Base-by-base conservation (phyloP, 139 green algal species). In the Chlorella vulgaris region DNA sequence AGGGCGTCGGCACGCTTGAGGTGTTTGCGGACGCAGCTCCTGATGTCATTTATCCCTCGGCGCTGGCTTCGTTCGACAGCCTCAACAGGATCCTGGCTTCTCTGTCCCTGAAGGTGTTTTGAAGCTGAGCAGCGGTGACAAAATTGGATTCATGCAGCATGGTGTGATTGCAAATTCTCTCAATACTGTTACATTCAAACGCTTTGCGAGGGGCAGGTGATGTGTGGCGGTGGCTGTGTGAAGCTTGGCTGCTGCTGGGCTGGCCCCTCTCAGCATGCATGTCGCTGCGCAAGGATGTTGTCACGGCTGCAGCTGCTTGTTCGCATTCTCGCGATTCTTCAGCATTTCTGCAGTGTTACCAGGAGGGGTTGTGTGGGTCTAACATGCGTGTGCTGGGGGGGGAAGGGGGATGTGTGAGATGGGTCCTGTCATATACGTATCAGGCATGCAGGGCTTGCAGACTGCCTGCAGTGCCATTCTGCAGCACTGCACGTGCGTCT, bases 1-100 rank as follows among this genome's bases (percentile, higher is more conserved):
- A 98, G 84, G 96, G 95, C 13, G 77, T 62, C 42, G 88, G 95
- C 69, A 96, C 91, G 84, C 85, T 99, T 55, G 93, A 99, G 81
- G 89, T 99, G 7, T 99, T 96, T 86, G 91, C 94, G 8, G 84
- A 94, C 35, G 60, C 80, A 0, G 38, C 67, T 1, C 7, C 81
- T 10, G 94, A 98, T 77, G 74, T n/a, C 0, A 89, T 97, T 19
- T 99, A 98, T 77, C 90, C 91, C 0, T 83, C 89, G 0, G 85
- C 96, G 6, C 83, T 98, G 15, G 89, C 93, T 8, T 94, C 95
- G 1, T 90, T 99, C 55, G 86, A 91, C 43, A 94, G 90, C 71
- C 93, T 99, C 80, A 85, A n/a, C n/a, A n/a, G n/a, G n/a, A n/a
- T n/a, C n/a, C n/a, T n/a, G n/a, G 47, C 47, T 55, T 55, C 47